Base-by-base conservation (phyloP, 2,329 filamentous ascomycete species). In the Rugonectria rugulosa region DNA sequence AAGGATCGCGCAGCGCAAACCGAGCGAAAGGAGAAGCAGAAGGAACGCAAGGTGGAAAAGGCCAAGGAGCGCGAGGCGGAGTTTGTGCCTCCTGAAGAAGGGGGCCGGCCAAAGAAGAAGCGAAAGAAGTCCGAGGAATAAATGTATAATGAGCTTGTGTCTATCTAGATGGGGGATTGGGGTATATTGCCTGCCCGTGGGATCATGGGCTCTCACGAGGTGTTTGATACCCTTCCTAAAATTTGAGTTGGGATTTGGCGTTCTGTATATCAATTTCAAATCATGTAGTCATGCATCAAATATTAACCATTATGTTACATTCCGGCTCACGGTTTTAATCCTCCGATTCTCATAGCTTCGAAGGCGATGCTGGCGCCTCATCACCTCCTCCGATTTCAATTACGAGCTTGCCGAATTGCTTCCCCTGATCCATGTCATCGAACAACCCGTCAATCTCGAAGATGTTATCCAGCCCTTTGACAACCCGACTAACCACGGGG, bases 351-450 rank as follows among this genome's bases (percentile, higher is more conserved):
- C 17, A 82, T 56, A 82, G 60, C 64, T 77, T 82, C 3, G 77
- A 68, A 11, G 68, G 52, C 3, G 63, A 60, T 3, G 77, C 67
- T 11, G 68, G 52, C 4, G 63, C 59, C 11, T 68, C 72, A 5
- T 64, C 71, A 11, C 67, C 62, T 0, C 67, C 59, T n/a, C 71
- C 80, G 66, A 93, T 82, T 66, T 91, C 85, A 62, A 97, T 85
- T 2, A 97, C 92, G 65, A 98, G 74, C 76, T 98, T 98, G 10
- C 94, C 95, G 78, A 98, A 97, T 74, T 98, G 94, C 59, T 78
- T 87, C 0, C 89, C 91, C 6, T 86, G 84, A 70, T 90, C 91
- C 86, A 98, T 96, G 45, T 97, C 92, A 34, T 91, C 87, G 71
- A 97, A 98, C 46, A 97, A 73, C 0, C 79, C 80, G 57, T 98